Evolutionary conservation across 2,329 filamentous ascomycete genomes (phyloP), one percentile per base, ranked within the genome.

Genomic region (Scolecobasidium constrictum): DNA sequence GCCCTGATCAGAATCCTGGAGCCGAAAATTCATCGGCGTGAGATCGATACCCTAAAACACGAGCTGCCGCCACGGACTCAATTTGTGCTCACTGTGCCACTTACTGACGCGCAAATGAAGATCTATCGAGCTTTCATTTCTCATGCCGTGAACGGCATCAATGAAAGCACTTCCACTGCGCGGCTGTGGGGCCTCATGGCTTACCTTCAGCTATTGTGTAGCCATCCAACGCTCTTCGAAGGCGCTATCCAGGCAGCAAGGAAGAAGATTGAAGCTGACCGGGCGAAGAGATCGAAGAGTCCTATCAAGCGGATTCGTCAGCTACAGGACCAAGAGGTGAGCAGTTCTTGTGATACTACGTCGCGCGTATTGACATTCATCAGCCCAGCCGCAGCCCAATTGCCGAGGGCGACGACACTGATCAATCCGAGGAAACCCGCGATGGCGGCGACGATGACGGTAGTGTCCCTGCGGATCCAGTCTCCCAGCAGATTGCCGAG

Each of bases 1-100:
- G 77, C 81, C 3, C 67, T 95, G 21, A 85, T 84, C 51, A 62
- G 72, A 18, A 78, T 81, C 35, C 76, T 94, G 17, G 74, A 73
- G 1, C 83, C 86, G 4, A 93, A 93, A 59, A 77, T 94, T 13
- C 71, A 88, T 53, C 77, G 88, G 20, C 77, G 74, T 5, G 86
- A 44, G 15, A 34, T 46, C 20, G 38, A 16, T 20, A 22, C 36
- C 15, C 35, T 46, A 4, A 72, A 73, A 47, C 66, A 77, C 11
- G 75, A 79, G 31, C 65, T 94, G 35, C 84, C 83, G 3, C 65
- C 68, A 0, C 95, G 94, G 57, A 74, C 72, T 5, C 88, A 95
- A 55, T 94, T 90, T 54, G 74, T 93, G 21, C 72, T 95, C 42
- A 83, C 72, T 3, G 67, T 94, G 4, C 75, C 81, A 5, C 65